Evolutionary conservation across 768 basidiomycete genomes (phyloP).

Genomic region (Lactifluus hygrophoroides): DNA sequence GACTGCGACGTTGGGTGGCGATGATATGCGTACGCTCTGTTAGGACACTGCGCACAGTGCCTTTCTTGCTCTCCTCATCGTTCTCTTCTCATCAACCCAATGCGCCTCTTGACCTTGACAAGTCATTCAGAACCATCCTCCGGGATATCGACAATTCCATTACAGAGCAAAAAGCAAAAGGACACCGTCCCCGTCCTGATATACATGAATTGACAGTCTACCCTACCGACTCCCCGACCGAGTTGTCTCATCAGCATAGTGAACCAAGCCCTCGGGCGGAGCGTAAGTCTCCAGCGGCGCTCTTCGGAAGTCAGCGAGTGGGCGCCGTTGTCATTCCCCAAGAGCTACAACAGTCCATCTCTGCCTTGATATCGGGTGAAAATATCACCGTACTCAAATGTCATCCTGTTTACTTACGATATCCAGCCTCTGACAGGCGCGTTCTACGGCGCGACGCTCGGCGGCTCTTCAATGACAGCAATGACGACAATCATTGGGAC

Average conservation of each 20-base stretch:
- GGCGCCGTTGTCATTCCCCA: constrained; percentile 65
- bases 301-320: constrained; percentile 65
- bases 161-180: constrained; percentile 25
- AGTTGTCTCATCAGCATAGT: constrained; percentile 27
- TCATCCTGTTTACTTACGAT: neutral
- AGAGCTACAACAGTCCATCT: constrained; percentile 62
- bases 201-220: constrained; percentile 51
- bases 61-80: neutral
- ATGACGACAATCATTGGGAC: constrained; percentile 41
- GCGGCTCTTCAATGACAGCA: constrained; percentile 50
- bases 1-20: neutral
- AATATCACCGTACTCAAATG: neutral
- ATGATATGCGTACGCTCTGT: constrained; percentile 15
- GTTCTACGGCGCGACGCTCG: constrained; percentile 61
- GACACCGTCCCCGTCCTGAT: constrained; percentile 13
- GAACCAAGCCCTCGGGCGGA: constrained; percentile 31
- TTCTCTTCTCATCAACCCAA: constrained; percentile 43
- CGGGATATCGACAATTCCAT: constrained; percentile 63
- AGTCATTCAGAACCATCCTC: constrained; percentile 52
- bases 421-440: constrained; percentile 52
- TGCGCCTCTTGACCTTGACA: constrained; percentile 54
- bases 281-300: constrained; percentile 73
- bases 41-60: neutral
- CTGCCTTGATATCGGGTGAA: constrained; percentile 57
- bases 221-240: constrained; percentile 27